Evolutionary conservation across 2,329 filamentous ascomycete genomes (phyloP), one percentile per base, ranked within the genome.

Genomic region (Aspergillus amoenus): DNA sequence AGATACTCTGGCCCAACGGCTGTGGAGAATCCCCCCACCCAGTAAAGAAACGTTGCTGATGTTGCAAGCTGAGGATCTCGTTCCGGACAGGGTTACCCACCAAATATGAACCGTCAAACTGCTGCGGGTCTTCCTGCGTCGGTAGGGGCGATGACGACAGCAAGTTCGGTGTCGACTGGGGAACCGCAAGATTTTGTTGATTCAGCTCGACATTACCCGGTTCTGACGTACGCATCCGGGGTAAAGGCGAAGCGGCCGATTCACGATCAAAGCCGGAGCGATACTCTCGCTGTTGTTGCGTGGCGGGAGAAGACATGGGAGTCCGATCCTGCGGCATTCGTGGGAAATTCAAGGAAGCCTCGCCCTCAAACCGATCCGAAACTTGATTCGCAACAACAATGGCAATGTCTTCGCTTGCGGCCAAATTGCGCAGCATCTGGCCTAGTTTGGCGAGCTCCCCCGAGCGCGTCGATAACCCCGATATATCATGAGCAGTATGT

Each of bases 351-450:
- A 61, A 57, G 13, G 59, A 55, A 12, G 49, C 54, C 12, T 70
- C 65, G 11, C 58, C 52, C 24, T 77, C 77, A 62, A 99, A 96
- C 4, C 92, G 88, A 75, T 99, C 94, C 5, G 91, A 90, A 30
- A 99, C 93, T 74, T 99, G 94, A 70, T 99, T 99, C 5, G 93
- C 90, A 3, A 97, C 89, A 1, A 99, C 92, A 27, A 99, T 82
- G 22, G 92, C 93, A 45, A 97, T 79, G 62, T 88, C 82, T 68
- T 95, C 80, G 42, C 82, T 84, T 39, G 84, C 83, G 1, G 94
- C 94, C 1, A 97, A 78, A 40, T 88, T 83, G 37, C 92, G 85
- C 21, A 99, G 80, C 50, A 91, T 79, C 41, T 87, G 84, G 37
- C 93, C 64, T 81, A 96, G 79, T 30, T 87, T 86, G 15, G 91